Conservation (phyloP, 2,329 filamentous ascomycete species). For the Ascocoryne sarcoides region DNA sequence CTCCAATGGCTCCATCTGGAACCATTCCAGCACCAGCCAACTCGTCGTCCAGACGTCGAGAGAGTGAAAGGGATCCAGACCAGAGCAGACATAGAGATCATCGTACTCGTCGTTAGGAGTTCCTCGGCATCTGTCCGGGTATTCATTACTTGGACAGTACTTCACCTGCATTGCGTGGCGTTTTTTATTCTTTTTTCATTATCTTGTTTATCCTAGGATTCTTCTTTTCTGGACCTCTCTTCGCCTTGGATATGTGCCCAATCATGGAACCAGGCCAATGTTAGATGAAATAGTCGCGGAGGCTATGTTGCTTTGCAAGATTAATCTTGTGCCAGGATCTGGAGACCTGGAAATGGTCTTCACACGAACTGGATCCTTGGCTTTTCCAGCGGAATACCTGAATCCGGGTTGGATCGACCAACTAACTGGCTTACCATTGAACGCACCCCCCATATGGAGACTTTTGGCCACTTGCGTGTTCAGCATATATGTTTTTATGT, state of each 20-base stretch:
- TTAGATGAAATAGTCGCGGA: conserved; percentile 15
- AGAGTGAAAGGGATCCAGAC: conserved; percentile 22
- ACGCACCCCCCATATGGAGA: conserved; percentile 11
- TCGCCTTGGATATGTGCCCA: conserved; percentile 13
- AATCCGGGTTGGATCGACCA: conserved; percentile 14
- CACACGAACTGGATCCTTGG: conserved; percentile 13
- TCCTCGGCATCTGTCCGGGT: conserved; percentile 14
- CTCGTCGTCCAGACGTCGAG: conserved; percentile 18
- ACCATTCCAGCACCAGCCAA: conserved; percentile 20
- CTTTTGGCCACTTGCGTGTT: conserved; percentile 16
- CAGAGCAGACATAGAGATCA: conserved; percentile 18
- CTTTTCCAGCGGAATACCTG: conserved; percentile 11
- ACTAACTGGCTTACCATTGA: conserved; percentile 15
- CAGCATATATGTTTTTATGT: conserved; percentile 19
- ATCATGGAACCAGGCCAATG: conserved; percentile 20
- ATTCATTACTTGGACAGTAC: conserved; percentile 5
- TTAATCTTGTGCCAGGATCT: conserved; percentile 15
- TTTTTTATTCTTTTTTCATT: conserved; percentile 27
- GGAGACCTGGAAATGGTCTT: conserved; percentile 14
- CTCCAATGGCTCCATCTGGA: conserved; percentile 15
- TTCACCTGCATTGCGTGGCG: conserved; percentile 21
- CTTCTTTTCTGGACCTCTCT: conserved; percentile 15
- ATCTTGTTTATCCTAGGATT: conserved; percentile 16
- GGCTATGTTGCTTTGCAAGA: conserved; percentile 14
- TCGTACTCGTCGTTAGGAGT: conserved; percentile 15